Base-by-base conservation (phyloP, 1,139 yeast genomes). In the Saccharomyces pastorianus region DNA sequence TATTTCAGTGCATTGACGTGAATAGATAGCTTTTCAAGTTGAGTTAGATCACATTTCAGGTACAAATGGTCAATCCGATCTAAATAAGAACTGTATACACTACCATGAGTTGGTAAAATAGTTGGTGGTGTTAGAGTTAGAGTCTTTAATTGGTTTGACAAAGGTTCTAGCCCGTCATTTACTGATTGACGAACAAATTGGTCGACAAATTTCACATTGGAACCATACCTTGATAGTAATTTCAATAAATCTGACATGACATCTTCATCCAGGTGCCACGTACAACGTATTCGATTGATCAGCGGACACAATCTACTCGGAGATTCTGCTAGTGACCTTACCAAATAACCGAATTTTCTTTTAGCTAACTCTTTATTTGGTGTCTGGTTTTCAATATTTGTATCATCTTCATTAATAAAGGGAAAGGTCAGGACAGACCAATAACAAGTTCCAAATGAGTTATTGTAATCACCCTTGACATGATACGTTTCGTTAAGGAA, bases 241-340 rank as follows among this genome's bases (percentile, higher is more conserved):
- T 50, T 46, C 3, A 65, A 53, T 27, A 68, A 56, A 14, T 56
- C 46, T 6, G 51, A 27, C 50, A 67, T 49, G 7, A 61, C 51
- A 3, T 51, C 51, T 14, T 54, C 53, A 52, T 63, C 55, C 8
- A 66, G 38, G 56, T 67, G 70, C 72, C 71, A 68, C 13, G 69
- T 61, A 50, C 69, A 66, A 46, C 60, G 64, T 1, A 68, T 58
- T 6, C 59, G 52, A 49, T 58, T 60, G 6, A 68, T 58, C 11
- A 60, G 49, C 1, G 65, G 58, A 28, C 65, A 55, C 8, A 66
- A 55, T 9, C 47, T 51, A 14, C 31, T 28, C 4, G 64, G 62
- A 2, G 60, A 55, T 23, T 56, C 57, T 7, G 53, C 50, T 6
- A 68, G 34, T 2, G 70, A 58, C 29, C 64, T 56, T 7, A 66